Base-by-base conservation (phyloP, 345 rosid species). In the Orychophragmus violaceus region DNA sequence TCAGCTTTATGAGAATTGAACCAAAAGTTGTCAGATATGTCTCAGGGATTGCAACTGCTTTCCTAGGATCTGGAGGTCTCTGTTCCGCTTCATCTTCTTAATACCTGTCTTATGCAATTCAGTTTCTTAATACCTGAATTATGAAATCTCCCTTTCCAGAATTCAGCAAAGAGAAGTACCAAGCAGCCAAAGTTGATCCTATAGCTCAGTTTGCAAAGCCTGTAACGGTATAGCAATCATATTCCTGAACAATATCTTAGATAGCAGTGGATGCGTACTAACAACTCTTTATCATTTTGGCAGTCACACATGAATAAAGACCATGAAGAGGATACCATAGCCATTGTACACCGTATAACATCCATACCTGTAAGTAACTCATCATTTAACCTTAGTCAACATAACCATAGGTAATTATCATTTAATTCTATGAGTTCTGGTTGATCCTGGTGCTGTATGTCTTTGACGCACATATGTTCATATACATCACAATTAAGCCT, bases 241-340 rank as follows among this genome's bases (percentile, higher is more conserved):
- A 10, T 46, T 30, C 52, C 5, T 1, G 5, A 23, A 2, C 66
- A 50, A n/a, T n/a, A n/a, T n/a, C n/a, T n/a, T n/a, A n/a, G 0
- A 8, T 62, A 36, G 32, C 17, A 14, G 52, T 21, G 4, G 11
- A 33, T 46, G 9, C 14, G 8, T 39, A 62, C 11, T 48, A n/a
- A 73, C 22, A 11, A 55, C 42, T 17, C 44, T 41, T 29, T 48
- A 25, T 60, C 56, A 50, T 62, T 71, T 67, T 8, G 45, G 51
- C 70, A 89, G 96, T 85, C 95, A 49, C 98, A 92, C 74, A 89
- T 89, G 96, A 94, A 94, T 51, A 87, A 77, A 78, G 99, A 94
- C 79, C 97, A 94, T 76, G 84, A 75, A 65, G 96, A 94, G 49
- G 99, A 88, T 72, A 90, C 92, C 42, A 87, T 70, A 75, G 83